A percentile compares a stretch with the other conserved stretches of the same genome.
Evolutionary conservation across 768 basidiomycete genomes (phyloP).

Genomic region (Phanerochaete carnosa): DNA sequence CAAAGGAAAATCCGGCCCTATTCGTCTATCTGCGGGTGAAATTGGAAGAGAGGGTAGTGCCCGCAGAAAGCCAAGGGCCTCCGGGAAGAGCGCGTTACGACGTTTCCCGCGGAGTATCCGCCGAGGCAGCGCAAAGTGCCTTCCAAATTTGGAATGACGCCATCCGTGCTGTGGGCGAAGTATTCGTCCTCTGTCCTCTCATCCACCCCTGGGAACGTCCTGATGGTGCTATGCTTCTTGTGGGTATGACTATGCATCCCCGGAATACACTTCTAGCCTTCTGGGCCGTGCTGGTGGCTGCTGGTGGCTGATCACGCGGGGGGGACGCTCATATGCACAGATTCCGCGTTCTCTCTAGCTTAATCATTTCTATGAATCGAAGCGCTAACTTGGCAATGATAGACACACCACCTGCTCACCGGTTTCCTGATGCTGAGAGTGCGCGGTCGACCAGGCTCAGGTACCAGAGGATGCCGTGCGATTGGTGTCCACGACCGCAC

Average conservation of each 20-base stretch:
- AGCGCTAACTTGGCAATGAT: slow-evolving; percentile 7
- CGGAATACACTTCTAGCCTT: background rate
- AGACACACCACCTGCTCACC: slow-evolving; percentile 2
- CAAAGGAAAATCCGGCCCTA: background rate
- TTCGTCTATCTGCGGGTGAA: background rate
- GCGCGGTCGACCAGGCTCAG: background rate
- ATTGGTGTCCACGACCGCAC: background rate
- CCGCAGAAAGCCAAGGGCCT: background rate
- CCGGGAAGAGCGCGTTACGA: background rate
- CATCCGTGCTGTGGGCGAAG: background rate
- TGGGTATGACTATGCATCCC: background rate
- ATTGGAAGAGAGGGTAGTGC: background rate
- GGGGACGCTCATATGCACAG: background rate
- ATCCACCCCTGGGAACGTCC: background rate
- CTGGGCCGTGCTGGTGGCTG: too few relatives aligned
- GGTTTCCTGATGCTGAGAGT: background rate
- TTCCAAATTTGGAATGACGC: background rate
- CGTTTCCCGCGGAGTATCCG: background rate
- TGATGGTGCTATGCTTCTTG: background rate
- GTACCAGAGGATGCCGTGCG: slow-evolving; percentile 5
- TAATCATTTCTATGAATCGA: background rate
- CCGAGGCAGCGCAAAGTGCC: background rate
- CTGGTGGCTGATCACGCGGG: background rate
- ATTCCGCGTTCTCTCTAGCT: background rate
- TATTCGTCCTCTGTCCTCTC: background rate